A percentile compares a stretch with the other conserved stretches of the same genome.
These are phyloP conservation scores for Echinochloa phyllopogon DNA, from an alignment of 176 grass and related monocot genomes.

Conservation along the genomic window DNA sequence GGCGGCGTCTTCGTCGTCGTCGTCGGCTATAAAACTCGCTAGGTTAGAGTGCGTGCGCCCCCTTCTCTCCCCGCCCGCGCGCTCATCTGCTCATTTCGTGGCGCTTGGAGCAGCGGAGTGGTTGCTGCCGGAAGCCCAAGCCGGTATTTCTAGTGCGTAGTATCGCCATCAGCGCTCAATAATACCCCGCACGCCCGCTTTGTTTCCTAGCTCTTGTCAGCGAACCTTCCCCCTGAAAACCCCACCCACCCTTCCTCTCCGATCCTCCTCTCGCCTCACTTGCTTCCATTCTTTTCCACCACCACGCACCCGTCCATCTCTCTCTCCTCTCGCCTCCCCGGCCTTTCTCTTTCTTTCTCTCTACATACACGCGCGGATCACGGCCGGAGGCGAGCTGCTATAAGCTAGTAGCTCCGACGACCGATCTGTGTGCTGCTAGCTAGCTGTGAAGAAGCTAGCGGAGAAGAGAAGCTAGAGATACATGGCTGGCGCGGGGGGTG, in stretches of 20 bases:
- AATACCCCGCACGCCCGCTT: conserved; percentile 65
- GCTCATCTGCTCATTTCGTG: neutral
- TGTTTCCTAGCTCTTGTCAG: conserved; percentile 87
- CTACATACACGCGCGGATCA: neutral
- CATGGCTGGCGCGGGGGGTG: conserved; percentile 60
- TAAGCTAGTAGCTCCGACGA: neutral
- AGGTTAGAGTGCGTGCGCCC: conserved; percentile 45
- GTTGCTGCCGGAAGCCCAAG: neutral
- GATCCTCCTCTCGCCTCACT: conserved; percentile 4
- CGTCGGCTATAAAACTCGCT: conserved; percentile 44
- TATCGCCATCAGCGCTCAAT: conserved; percentile 77
- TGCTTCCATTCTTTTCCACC: neutral
- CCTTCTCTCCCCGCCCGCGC: conserved; percentile 17
- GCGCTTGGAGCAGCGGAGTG: neutral
- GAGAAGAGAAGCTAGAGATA: neutral
- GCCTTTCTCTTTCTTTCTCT: neutral
- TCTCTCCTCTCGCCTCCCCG: neutral
- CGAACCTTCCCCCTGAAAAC: conserved; percentile 78
- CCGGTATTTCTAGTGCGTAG: conserved; percentile 30
- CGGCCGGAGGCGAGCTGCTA: neutral
- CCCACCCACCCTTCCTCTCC: conserved; percentile 46
- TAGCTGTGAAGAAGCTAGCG: neutral
- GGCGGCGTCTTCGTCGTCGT: neutral
- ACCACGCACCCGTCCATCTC: neutral
- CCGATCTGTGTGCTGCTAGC: neutral